These are phyloP conservation scores for Hypomyces perniciosus DNA, from an alignment of 2,329 filamentous ascomycete species.

Conservation along the genomic window DNA sequence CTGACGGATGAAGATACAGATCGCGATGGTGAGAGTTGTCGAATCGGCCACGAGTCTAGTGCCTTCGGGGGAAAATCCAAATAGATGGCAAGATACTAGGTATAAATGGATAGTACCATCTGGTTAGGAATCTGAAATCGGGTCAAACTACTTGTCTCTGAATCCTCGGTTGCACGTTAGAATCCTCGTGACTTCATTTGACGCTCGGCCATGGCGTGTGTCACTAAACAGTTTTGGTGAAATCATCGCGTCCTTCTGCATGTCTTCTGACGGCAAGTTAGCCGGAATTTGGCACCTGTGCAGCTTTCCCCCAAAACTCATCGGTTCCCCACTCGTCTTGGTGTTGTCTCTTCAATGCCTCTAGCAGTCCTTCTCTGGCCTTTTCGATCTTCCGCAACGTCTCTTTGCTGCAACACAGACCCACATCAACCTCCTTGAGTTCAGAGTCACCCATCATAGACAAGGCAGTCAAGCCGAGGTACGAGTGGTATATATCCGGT, in stretches of 20 bases:
- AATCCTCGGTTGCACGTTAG: too few relatives aligned
- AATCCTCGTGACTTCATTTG: too few relatives aligned
- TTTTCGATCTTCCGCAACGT: constrained; percentile 44
- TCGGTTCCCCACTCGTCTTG: constrained; percentile 17
- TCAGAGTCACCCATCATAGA: constrained; percentile 64
- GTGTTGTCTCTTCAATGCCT: constrained; percentile 8
- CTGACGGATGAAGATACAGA: neutral
- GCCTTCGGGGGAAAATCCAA: neutral
- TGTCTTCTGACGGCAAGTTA: neutral
- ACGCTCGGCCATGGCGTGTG: neutral
- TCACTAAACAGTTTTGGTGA: neutral
- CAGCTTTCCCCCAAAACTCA: constrained; percentile 21
- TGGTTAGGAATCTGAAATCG: neutral
- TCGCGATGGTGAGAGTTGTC: neutral
- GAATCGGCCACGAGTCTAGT: neutral
- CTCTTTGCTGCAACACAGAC: constrained; percentile 66
- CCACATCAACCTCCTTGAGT: constrained; percentile 66
- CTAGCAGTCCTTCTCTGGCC: constrained; percentile 37
- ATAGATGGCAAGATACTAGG: neutral
- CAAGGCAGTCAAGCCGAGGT: constrained; percentile 76
- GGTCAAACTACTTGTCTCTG: too few relatives aligned
- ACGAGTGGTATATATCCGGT: constrained; percentile 82
- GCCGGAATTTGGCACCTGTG: neutral
- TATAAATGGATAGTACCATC: neutral
- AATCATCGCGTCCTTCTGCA: neutral